These are phyloP conservation scores for Stylosanthes scabra DNA, from an alignment of 331 rosid genomes.

Conservation along the genomic window DNA sequence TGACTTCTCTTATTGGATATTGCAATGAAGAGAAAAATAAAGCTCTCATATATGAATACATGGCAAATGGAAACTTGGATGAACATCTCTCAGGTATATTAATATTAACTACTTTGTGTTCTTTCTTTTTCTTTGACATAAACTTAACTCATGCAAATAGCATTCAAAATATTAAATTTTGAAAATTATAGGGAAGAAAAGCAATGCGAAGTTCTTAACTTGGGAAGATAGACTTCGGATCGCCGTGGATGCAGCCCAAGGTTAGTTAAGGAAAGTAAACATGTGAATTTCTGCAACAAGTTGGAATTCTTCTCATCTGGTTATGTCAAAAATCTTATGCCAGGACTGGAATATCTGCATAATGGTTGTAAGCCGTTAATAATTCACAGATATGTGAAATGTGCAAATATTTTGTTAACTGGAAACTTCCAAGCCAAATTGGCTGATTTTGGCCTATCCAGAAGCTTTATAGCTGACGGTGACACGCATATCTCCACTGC, in stretches of 20 bases:
- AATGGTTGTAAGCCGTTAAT: slow-evolving; percentile 65
- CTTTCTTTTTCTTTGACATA: background rate
- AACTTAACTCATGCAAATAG: background rate
- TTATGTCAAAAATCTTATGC: background rate
- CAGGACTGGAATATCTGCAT: slow-evolving; percentile 74
- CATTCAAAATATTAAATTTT: background rate
- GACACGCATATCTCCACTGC: slow-evolving; percentile 44
- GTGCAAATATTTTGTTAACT: slow-evolving; percentile 65
- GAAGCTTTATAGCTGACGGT: slow-evolving; percentile 39
- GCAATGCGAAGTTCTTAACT: slow-evolving; percentile 34
- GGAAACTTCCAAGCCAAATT: slow-evolving; percentile 61
- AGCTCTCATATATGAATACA: slow-evolving; percentile 67
- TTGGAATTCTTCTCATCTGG: background rate
- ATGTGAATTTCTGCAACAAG: background rate
- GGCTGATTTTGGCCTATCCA: slow-evolving; percentile 68
- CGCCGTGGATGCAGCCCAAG: slow-evolving; percentile 62
- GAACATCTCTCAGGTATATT: slow-evolving; percentile 54
- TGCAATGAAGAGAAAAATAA: slow-evolving; percentile 50
- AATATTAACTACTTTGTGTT: background rate
- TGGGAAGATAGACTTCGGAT: slow-evolving; percentile 62
- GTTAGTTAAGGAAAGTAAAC: slow-evolving; percentile 34
- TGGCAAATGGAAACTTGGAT: slow-evolving; percentile 58
- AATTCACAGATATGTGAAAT: slow-evolving; percentile 69
- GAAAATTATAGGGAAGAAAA: slow-evolving; percentile 5
- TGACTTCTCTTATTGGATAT: slow-evolving; percentile 62